Base-by-base conservation (phyloP, 352 stramenopile species). In the Ophiocytium majus region DNA sequence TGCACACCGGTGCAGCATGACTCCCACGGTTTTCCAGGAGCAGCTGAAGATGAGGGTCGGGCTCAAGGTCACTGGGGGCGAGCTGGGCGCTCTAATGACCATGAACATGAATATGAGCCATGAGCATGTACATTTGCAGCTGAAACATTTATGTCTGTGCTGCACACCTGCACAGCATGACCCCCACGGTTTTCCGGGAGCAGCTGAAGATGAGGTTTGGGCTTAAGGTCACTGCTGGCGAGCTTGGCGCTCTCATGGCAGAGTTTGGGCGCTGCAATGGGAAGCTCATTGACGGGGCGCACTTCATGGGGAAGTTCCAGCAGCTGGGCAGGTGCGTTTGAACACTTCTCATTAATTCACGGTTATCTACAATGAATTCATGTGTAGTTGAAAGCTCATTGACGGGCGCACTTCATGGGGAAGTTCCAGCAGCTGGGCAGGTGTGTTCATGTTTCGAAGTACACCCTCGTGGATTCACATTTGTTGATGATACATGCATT, bases 31-130 rank as follows among this genome's bases (percentile, higher is more conserved):
- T 23, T 86, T 86, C 63, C 76, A 75, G 32, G 82, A 86, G 82
- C 82, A 86, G 50, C 50, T 86, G 10, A 34, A 79, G 23, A 80
- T 75, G 14, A 49, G 63, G 35, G 83, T 86, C 33, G 82, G 83
- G 23, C 31, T 84, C 19, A 71, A 31, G 34, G n/a, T 86, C 36
- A 86, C 57, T 34, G 31, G 34, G 0, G 78, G 63, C 10, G 83
- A 86, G 64, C 64, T 86, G 63, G 83, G 76, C 9, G 83, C 76
- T 9, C 83, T 86, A 0, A 76, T 86, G 57, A n/a, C n/a, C n/a
- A n/a, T n/a, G n/a, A n/a, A n/a, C n/a, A n/a, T n/a, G n/a, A n/a
- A n/a, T n/a, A n/a, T n/a, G n/a, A n/a, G n/a, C n/a, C n/a, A n/a
- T n/a, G n/a, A n/a, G n/a, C n/a, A n/a, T n/a, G n/a, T n/a, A n/a